These are phyloP conservation scores for Pyrenophora graminea DNA, from an alignment of 2,329 filamentous ascomycete genomes.

Conservation along the genomic window DNA sequence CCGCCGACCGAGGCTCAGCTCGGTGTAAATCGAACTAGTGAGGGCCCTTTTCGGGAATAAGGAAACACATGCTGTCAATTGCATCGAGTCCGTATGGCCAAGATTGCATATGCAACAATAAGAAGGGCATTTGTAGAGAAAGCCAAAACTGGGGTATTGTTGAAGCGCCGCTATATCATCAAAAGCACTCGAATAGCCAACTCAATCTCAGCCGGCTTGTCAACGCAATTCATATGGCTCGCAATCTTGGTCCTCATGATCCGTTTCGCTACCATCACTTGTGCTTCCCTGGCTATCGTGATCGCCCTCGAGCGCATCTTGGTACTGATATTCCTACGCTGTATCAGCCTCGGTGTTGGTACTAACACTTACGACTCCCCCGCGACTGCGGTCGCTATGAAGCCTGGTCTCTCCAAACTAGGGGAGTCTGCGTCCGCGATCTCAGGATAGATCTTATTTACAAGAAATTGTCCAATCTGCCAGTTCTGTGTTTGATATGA, in stretches of 20 bases:
- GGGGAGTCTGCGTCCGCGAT: slow-evolving; percentile 5
- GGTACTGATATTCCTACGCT: slow-evolving; percentile 3
- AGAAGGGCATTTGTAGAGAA: background rate
- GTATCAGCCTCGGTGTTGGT: slow-evolving; percentile 6
- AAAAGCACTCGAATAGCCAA: background rate
- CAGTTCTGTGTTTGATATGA: slow-evolving; percentile 7
- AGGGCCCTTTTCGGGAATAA: background rate
- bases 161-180: background rate
- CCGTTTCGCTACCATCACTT: background rate
- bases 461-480: slow-evolving; percentile 19
- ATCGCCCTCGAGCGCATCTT: background rate
- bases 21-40: background rate
- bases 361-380: background rate
- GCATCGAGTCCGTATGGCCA: background rate
- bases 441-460: slow-evolving; percentile 18
- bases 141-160: slow-evolving; percentile 4
- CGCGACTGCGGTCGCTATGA: slow-evolving; percentile 7
- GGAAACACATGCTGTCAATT: background rate
- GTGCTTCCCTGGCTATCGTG: background rate
- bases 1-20: background rate
- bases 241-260: background rate
- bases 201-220: background rate
- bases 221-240: background rate
- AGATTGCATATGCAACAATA: no score
- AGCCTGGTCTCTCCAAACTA: slow-evolving; percentile 3